A percentile compares a stretch with the other conserved stretches of the same genome.
phyloP scores from a whole-genome alignment of 495 filamentous ascomycete species.

The Penicillium herquei region DNA sequence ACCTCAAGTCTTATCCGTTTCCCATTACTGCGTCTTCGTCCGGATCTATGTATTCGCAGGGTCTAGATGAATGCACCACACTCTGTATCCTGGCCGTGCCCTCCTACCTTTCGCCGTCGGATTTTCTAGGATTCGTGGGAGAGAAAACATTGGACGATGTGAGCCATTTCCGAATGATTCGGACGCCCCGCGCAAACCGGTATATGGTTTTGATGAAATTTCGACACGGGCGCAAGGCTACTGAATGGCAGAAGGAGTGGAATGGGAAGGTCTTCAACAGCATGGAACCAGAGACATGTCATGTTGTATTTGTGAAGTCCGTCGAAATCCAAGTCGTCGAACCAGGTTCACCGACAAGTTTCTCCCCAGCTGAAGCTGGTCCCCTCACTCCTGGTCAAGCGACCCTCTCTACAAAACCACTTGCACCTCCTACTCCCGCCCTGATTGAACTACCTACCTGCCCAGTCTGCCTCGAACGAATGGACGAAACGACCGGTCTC shows the following conservation, averaged over 20 bases:
- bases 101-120: constrained; percentile 84
- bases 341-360: constrained; percentile 16
- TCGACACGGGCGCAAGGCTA: constrained; percentile 67
- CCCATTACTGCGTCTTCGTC: constrained; percentile 20
- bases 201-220: constrained; percentile 99
- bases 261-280: constrained; percentile 94
- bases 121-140: constrained; percentile 90
- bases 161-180: constrained; percentile 93
- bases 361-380: constrained; percentile 30
- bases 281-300: constrained; percentile 96
- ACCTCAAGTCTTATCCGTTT: constrained; percentile 21
- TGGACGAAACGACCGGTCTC: constrained; percentile 95
- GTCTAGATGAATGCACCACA: constrained; percentile 74
- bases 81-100: constrained; percentile 94
- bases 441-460: constrained; percentile 93
- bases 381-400: constrained; percentile 45
- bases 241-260: constrained; percentile 78
- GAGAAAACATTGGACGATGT: constrained; percentile 85
- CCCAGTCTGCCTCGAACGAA: constrained; percentile 93
- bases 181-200: constrained; percentile 81
- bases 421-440: constrained; percentile 87
- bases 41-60: background rate
- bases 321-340: constrained; percentile 61
- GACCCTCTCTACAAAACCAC: constrained; percentile 69
- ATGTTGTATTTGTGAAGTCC: constrained; percentile 92